Evolutionary conservation across 768 basidiomycete genomes (phyloP).

Genomic region (Tricholoma terreum): DNA sequence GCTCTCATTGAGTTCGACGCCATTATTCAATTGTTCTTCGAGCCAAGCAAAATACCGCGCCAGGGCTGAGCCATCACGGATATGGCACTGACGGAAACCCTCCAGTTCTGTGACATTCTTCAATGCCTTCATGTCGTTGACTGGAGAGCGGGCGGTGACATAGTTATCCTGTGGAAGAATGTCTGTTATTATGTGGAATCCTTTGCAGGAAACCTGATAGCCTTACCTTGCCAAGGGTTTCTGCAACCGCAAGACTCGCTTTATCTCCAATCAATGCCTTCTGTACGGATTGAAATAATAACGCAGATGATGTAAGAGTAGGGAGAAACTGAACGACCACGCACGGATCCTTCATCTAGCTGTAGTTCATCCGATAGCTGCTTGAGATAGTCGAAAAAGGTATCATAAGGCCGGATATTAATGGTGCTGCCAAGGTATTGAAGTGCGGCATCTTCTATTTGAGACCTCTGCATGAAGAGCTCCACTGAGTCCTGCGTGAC

Average conservation of each 20-base stretch:
- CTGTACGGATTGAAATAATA: conserved; percentile 30
- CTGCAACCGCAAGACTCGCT: conserved; percentile 77
- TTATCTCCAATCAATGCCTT: conserved; percentile 76
- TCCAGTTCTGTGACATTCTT: conserved; percentile 81
- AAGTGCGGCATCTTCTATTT: conserved; percentile 41
- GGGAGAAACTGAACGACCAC: conserved; percentile 4
- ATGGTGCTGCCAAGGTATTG: conserved; percentile 56
- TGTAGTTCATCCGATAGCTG: conserved; percentile 37
- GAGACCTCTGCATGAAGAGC: conserved; percentile 66
- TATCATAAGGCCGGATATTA: conserved; percentile 66
- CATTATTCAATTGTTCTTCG: conserved; percentile 72
- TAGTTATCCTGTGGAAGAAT: conserved; percentile 49
- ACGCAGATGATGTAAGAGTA: background rate
- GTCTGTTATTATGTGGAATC: background rate
- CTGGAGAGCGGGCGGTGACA: conserved; percentile 61
- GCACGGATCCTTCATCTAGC: conserved; percentile 31
- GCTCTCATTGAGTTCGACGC: conserved; percentile 66
- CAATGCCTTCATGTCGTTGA: conserved; percentile 76
- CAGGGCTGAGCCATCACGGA: conserved; percentile 87
- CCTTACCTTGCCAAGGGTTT: conserved; percentile 70
- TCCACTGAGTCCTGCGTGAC: conserved; percentile 56
- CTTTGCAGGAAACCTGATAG: conserved; percentile 9
- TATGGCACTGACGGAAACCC: conserved; percentile 86
- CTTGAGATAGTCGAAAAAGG: conserved; percentile 63
- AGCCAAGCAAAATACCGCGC: conserved; percentile 93